These are phyloP conservation scores for Wickerhamiella vanderwaltii DNA, from an alignment of 805 yeast genomes.

Conservation along the genomic window DNA sequence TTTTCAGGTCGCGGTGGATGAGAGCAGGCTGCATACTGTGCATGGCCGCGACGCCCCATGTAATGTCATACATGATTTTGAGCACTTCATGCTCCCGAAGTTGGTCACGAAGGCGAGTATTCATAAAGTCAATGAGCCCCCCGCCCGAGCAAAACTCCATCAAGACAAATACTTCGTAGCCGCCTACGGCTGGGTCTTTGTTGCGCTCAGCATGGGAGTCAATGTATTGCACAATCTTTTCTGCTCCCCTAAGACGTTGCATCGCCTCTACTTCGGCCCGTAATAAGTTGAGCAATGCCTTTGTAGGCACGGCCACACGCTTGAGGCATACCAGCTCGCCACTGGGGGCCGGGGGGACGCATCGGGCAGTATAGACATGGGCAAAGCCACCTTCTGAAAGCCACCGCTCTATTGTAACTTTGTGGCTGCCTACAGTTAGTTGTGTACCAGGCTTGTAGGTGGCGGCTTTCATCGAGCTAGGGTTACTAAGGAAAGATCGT, in stretches of 20 bases:
- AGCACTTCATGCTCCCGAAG: slow-evolving; percentile 64
- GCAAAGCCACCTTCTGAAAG: slow-evolving; percentile 90
- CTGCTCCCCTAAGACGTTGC: slow-evolving; percentile 72
- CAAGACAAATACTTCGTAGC: slow-evolving; percentile 76
- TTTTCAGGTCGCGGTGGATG: slow-evolving; percentile 87
- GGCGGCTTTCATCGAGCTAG: slow-evolving; percentile 19
- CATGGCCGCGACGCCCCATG: slow-evolving; percentile 73
- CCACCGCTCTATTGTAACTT: slow-evolving; percentile 53
- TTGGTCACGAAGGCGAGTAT: slow-evolving; percentile 66
- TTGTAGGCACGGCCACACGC: slow-evolving; percentile 90
- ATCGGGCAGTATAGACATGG: slow-evolving; percentile 73
- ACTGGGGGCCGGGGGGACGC: slow-evolving; percentile 49
- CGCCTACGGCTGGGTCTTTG: slow-evolving; percentile 29
- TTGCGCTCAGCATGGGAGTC: slow-evolving; percentile 89
- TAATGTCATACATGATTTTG: slow-evolving; percentile 71
- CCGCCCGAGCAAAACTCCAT: slow-evolving; percentile 93
- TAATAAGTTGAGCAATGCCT: slow-evolving; percentile 63
- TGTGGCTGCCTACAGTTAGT: slow-evolving; percentile 75
- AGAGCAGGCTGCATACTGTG: slow-evolving; percentile 55
- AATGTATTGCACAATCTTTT: slow-evolving; percentile 74
- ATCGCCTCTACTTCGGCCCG: slow-evolving; percentile 96
- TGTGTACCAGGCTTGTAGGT: slow-evolving; percentile 63
- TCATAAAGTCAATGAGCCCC: slow-evolving; percentile 77
- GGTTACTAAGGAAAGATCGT: too few species aligned
- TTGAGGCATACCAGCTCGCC: slow-evolving; percentile 63